These are phyloP conservation scores for Ogataea pini DNA, from an alignment of 805 yeast genomes.

Conservation along the genomic window DNA sequence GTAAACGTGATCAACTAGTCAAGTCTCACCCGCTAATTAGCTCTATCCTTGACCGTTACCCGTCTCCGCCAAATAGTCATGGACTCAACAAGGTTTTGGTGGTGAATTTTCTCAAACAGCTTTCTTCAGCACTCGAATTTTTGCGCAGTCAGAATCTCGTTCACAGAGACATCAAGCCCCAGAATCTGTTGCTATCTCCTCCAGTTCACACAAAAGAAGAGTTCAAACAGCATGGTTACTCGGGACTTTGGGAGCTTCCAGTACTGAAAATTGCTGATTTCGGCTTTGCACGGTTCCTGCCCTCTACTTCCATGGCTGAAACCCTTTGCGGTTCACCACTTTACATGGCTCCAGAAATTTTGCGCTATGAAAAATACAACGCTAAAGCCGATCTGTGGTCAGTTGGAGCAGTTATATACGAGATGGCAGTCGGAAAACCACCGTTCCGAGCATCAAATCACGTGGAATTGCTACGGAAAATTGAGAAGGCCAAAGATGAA, in stretches of 20 bases:
- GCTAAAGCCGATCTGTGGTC: constrained; percentile 99
- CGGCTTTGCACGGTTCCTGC: constrained; percentile 94
- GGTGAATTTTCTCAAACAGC: constrained; percentile 81
- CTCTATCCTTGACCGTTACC: constrained; percentile 75
- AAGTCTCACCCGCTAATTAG: constrained; percentile 77
- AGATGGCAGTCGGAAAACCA: constrained; percentile 95
- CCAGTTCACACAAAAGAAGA: constrained; percentile 67
- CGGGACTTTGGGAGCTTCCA: constrained; percentile 88
- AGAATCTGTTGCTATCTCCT: constrained; percentile 78
- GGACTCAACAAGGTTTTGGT: constrained; percentile 82
- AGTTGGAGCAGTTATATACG: constrained; percentile 93
- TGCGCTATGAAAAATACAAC: constrained; percentile 90
- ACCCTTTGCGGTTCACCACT: constrained; percentile 97
- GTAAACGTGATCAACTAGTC: constrained; percentile 69
- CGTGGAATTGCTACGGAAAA: constrained; percentile 81
- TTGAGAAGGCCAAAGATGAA: constrained; percentile 76
- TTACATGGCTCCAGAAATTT: constrained; percentile 98
- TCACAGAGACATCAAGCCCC: constrained; percentile 96
- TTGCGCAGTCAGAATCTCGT: constrained; percentile 81
- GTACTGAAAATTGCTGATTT: constrained; percentile 93
- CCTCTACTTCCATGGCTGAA: constrained; percentile 92
- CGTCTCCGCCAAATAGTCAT: constrained; percentile 71
- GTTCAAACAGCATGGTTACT: constrained; percentile 58
- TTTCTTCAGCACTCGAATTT: constrained; percentile 81
- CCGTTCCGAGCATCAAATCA: constrained; percentile 95